Conservation (phyloP, 768 basidiomycete species). For the Austroboletus eburneus region DNA sequence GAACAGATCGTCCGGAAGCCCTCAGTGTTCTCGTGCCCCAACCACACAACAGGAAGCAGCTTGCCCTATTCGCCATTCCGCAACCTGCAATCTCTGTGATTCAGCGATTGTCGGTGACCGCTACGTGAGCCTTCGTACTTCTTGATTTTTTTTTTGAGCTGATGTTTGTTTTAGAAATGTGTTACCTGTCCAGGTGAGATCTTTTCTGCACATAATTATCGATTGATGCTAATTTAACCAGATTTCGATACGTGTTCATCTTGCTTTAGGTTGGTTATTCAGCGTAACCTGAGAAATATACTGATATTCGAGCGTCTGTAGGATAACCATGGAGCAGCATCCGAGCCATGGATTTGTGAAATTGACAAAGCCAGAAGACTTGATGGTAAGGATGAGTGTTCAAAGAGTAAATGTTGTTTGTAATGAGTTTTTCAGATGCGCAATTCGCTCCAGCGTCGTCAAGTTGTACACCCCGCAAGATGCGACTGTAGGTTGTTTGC, state of each 20-base stretch:
- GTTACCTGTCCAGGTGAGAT: constrained; percentile 52
- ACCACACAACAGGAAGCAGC: not conserved
- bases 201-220: not conserved
- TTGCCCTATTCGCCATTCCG: constrained; percentile 47
- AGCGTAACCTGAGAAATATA: not conserved
- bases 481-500: constrained; percentile 46
- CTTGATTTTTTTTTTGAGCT: constrained; percentile 4
- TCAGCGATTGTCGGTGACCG: constrained; percentile 64
- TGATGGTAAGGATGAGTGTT: constrained; percentile 46
- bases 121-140: constrained; percentile 48
- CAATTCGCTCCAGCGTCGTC: constrained; percentile 15
- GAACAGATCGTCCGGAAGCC: constrained; percentile 28
- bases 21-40: not conserved
- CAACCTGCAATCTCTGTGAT: constrained; percentile 76
- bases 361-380: constrained; percentile 48
- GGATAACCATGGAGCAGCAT: constrained; percentile 70
- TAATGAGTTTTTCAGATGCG: constrained; percentile 27
- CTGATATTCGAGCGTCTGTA: constrained; percentile 18
- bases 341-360: constrained; percentile 72
- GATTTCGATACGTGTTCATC: constrained; percentile 74
- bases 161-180: constrained; percentile 60
- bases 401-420: not conserved
- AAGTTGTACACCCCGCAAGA: constrained; percentile 46
- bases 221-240: constrained; percentile 6
- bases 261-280: constrained; percentile 57